A percentile compares a stretch with the other conserved stretches of the same genome.
Evolutionary conservation across 2,329 filamentous ascomycete genomes (phyloP).

Genomic region (Hypomyces perniciosus): DNA sequence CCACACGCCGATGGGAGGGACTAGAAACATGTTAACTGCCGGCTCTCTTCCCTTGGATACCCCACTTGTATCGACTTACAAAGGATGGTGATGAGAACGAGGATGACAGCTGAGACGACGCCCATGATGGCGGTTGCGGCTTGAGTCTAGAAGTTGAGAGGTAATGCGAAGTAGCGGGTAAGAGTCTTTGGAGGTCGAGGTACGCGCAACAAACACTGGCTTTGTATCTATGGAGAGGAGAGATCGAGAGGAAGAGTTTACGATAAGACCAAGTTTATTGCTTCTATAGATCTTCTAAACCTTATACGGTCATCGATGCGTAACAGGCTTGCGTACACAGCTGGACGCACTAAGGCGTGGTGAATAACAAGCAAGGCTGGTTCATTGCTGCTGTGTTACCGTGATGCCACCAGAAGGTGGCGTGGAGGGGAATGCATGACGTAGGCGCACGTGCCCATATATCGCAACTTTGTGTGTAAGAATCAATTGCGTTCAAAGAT

Average conservation of each 20-base stretch:
- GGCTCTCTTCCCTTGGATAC: background rate
- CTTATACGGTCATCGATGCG: constrained; percentile 3
- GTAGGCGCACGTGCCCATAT: constrained; percentile 6
- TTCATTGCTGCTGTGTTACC: background rate
- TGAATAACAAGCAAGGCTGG: constrained; percentile 1
- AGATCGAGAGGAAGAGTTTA: too few relatives aligned
- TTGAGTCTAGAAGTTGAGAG: background rate
- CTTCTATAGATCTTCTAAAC: constrained; percentile 1
- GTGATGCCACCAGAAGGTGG: constrained; percentile 5
- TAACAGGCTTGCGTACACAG: constrained; percentile 5
- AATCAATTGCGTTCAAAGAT: background rate
- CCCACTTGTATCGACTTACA: constrained; percentile 32
- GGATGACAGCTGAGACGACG: constrained; percentile 40
- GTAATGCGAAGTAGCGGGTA: background rate
- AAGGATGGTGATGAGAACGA: constrained; percentile 48
- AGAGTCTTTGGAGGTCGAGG: background rate
- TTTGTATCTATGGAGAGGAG: too few relatives aligned
- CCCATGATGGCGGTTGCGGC: constrained; percentile 37
- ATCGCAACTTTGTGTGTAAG: background rate
- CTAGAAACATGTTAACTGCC: constrained; percentile 35
- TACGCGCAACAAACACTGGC: too few relatives aligned
- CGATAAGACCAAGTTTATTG: background rate
- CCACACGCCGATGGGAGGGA: constrained; percentile 60
- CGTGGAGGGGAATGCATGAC: constrained; percentile 7
- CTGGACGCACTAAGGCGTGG: constrained; percentile 1